Percentiles rank a stretch among this genome's conserved stretches.
Evolutionary conservation across 106 monocot species (phyloP).

Genomic region (Acanthochlamys bracteata): DNA sequence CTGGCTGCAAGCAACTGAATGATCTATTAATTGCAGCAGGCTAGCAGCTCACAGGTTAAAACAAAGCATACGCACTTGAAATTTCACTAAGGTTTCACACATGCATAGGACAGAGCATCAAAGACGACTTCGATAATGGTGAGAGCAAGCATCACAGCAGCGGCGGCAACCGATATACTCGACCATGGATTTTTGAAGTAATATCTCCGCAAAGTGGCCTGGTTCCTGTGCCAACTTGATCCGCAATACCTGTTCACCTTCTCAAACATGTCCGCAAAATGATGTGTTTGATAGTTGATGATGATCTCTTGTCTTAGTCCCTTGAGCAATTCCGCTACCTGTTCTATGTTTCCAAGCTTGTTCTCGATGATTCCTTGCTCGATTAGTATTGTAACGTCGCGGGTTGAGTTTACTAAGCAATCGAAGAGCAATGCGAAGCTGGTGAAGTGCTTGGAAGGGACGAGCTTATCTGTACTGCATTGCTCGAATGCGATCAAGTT

Average conservation of each 20-base stretch:
- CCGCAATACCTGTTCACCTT: constrained; percentile 5
- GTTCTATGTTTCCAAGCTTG: not conserved
- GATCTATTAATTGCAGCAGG: too few relatives aligned
- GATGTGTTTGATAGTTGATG: not conserved
- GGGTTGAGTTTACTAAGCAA: not conserved
- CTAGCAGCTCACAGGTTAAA: too few relatives aligned
- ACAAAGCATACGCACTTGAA: too few relatives aligned
- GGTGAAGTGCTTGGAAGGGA: not conserved
- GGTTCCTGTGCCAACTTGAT: not conserved
- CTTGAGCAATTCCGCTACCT: not conserved
- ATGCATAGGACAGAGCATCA: not conserved
- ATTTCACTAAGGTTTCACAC: not conserved
- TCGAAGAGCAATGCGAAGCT: not conserved
- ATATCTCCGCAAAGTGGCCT: not conserved
- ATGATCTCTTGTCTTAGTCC: not conserved
- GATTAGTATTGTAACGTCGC: not conserved
- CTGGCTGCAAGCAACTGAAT: too few relatives aligned
- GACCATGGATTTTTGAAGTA: constrained; percentile 18
- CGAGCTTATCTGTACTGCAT: not conserved
- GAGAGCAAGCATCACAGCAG: not conserved
- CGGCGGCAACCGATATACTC: constrained; percentile 4
- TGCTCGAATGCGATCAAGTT: constrained; percentile 1
- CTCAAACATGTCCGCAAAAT: not conserved
- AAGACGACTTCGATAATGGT: not conserved
- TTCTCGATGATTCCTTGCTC: not conserved